phyloP scores from a whole-genome alignment of 345 rosid genomes.

The rapeseed (Brassica napus) region Da-Ae NC_063446.1:15456001-15456500 shows the following conservation, averaged over 20 bases:
- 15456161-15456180: conserved; percentile 34
- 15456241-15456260: conserved; percentile 30
- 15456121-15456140: conserved; percentile 33
- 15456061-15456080: neutral
- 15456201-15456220: conserved; percentile 37
- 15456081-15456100: conserved; percentile 4
- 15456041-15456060: neutral
- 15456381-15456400: neutral
- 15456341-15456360: no score
- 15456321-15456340: conserved; percentile 21
- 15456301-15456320: conserved; percentile 1
- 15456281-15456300: conserved; percentile 28
- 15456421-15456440: neutral
- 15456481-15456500: neutral
- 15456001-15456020: neutral
- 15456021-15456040: neutral
- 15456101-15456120: conserved; percentile 32
- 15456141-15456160: conserved; percentile 25
- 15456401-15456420: neutral
- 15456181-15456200: conserved; percentile 26
- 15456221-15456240: conserved; percentile 39
- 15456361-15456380: neutral
- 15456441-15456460: no score
- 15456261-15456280: conserved; percentile 25
- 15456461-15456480: neutral